These are phyloP conservation scores for Penicillium cinerascens DNA, from an alignment of 495 filamentous ascomycete genomes.

Conservation along the genomic window DNA sequence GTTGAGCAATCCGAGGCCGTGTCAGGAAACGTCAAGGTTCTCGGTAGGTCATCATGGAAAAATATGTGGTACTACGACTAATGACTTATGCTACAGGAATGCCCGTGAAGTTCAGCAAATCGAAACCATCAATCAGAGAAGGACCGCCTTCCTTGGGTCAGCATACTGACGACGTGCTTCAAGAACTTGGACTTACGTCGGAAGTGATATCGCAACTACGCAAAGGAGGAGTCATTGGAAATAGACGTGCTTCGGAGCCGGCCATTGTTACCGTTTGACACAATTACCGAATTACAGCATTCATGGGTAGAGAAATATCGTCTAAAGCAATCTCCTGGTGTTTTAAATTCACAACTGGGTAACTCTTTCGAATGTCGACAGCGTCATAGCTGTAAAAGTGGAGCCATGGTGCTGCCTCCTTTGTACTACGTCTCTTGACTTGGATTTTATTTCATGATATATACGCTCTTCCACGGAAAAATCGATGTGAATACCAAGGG, in stretches of 20 bases:
- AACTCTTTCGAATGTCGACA: too few species aligned
- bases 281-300: neutral
- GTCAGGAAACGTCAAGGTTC: slow-evolving; percentile 16
- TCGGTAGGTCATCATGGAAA: slow-evolving; percentile 4
- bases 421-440: too few species aligned
- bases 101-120: slow-evolving; percentile 79
- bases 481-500: too few species aligned
- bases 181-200: slow-evolving; percentile 1
- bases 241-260: too few species aligned
- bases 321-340: neutral
- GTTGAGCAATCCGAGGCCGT: slow-evolving; percentile 10
- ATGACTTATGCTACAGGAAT: slow-evolving; percentile 21
- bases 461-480: too few species aligned
- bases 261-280: neutral
- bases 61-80: neutral
- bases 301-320: neutral
- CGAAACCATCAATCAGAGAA: slow-evolving; percentile 18
- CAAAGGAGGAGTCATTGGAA: neutral
- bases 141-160: slow-evolving; percentile 10
- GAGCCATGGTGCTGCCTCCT: too few species aligned
- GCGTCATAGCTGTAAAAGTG: too few species aligned
- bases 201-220: neutral
- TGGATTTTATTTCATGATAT: too few species aligned
- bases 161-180: slow-evolving; percentile 12
- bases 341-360: too few species aligned